Evolutionary conservation across 257 asterid genomes (phyloP).

Genomic region (Mentha longifolia): DNA sequence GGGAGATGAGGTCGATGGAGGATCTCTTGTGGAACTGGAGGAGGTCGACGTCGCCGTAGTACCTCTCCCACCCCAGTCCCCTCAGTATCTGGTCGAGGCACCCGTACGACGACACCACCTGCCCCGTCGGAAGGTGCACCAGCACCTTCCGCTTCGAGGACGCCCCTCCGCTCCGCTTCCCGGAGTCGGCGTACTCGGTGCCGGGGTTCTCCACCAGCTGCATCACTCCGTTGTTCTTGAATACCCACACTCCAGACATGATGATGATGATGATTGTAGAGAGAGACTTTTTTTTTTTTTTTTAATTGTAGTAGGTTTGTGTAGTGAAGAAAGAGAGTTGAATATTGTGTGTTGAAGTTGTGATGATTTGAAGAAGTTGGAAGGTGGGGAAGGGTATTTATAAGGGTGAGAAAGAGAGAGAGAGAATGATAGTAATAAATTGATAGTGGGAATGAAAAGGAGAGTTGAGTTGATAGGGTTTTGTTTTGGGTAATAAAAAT

Average conservation of each 20-base stretch:
- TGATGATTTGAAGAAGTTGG: slow-evolving; percentile 32
- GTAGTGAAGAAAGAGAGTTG: not conserved
- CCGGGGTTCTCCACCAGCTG: slow-evolving; percentile 67
- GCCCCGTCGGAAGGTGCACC: slow-evolving; percentile 70
- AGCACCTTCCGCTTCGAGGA: slow-evolving; percentile 59
- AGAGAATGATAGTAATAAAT: slow-evolving; percentile 25
- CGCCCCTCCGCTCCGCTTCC: slow-evolving; percentile 23
- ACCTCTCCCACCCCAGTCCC: slow-evolving; percentile 86
- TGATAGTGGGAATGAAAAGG: slow-evolving; percentile 48
- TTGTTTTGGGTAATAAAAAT: slow-evolving; percentile 28
- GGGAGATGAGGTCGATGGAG: slow-evolving; percentile 81
- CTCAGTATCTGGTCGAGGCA: slow-evolving; percentile 60
- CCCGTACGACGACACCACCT: slow-evolving; percentile 66
- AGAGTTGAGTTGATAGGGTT: slow-evolving; percentile 41
- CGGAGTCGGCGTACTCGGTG: slow-evolving; percentile 36
- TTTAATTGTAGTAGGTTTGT: not conserved
- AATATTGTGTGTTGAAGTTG: not conserved
- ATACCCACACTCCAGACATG: slow-evolving; percentile 96
- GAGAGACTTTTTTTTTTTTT: not conserved
- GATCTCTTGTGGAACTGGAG: slow-evolving; percentile 77
- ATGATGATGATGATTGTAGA: not conserved
- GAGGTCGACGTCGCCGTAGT: slow-evolving; percentile 68
- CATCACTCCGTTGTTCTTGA: slow-evolving; percentile 77
- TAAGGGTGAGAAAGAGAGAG: slow-evolving; percentile 33
- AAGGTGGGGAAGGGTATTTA: slow-evolving; percentile 49